Evolutionary conservation across 768 basidiomycete species (phyloP), one percentile per base, ranked within the genome.

Genomic region (Ramaria rubella): DNA sequence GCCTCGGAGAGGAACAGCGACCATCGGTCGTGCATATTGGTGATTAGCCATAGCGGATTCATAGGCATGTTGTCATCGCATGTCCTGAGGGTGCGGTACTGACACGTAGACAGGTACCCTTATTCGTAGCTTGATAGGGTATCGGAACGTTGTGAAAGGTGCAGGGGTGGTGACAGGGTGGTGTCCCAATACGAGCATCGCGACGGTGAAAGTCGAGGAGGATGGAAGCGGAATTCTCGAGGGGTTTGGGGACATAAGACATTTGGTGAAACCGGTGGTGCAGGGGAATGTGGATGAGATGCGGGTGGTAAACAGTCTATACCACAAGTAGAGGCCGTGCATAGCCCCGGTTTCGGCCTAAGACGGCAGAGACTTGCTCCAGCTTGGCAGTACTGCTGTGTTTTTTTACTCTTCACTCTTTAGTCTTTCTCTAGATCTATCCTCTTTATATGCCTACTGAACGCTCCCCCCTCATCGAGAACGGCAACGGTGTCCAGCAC

Each of bases 31-130:
- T 68, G 76, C 57, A 72, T 87, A 44, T 73, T 91, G 29, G 77
- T 83, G 12, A 78, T 81, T 58, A 79, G 82, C 40, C 88, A 91
- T 55, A 86, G 86, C 2, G 86, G 79, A 0, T 75, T 79, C 62
- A 86, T 90, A 58, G 29, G 55, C 40, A 56, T 46, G 46, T 21
- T 27, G 21, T 8, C 38, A 40, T 19, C 19, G 19, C 27, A 27
- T 23, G 12, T 5, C 19, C 8, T 54, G 4, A 42, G 11, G 9
- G 3, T 34, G 23, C n/a, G 26, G 30, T 23, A 40, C 26, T 55
- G 27, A 38, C 45, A 38, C 17, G n/a, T 33, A 27, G 29, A 40
- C 19, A 58, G 68, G 70, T 19, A 71, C 73, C 27, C 72, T 90
- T 53, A 70, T 85, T 57, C 71, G 72, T 19, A 69, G 65, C 38